Percentiles rank a stretch among this genome's conserved stretches.
phyloP scores from a whole-genome alignment of 768 basidiomycete genomes.

The Grammothele lineata region DNA sequence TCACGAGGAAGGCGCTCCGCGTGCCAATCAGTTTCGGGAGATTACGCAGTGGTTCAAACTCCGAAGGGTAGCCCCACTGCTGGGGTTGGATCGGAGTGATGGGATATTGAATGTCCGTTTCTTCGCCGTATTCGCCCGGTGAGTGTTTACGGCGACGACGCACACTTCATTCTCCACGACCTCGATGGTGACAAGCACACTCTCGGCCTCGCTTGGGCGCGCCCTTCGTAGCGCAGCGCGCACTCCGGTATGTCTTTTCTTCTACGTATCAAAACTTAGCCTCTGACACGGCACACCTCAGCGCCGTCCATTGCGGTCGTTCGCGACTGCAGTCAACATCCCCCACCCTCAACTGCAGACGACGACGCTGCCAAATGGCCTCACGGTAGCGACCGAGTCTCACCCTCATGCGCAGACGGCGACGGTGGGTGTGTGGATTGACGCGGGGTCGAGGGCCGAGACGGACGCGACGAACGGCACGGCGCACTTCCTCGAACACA shows the following conservation, averaged over 20 bases:
- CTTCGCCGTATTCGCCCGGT: constrained; percentile 24
- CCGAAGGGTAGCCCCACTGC: not conserved
- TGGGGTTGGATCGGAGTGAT: too few relatives aligned
- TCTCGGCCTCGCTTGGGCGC: constrained; percentile 42
- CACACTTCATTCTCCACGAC: constrained; percentile 27
- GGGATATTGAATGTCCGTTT: constrained; percentile 2
- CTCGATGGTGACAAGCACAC: constrained; percentile 44
- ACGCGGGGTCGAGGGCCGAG: constrained; percentile 96
- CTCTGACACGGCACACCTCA: constrained; percentile 6
- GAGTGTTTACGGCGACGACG: constrained; percentile 19
- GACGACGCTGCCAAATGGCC: constrained; percentile 89
- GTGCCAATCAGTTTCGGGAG: constrained; percentile 12
- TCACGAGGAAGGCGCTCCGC: not conserved
- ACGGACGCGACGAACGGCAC: constrained; percentile 93
- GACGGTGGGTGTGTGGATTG: constrained; percentile 99
- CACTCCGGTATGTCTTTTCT: constrained; percentile 28
- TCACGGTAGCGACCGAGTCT: constrained; percentile 91
- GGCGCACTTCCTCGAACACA: constrained; percentile 98
- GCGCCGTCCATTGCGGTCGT: constrained; percentile 55
- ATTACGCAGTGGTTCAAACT: constrained; percentile 6
- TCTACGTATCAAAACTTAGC: not conserved
- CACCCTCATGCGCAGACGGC: constrained; percentile 91
- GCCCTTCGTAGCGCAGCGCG: constrained; percentile 35
- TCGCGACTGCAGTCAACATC: constrained; percentile 68
- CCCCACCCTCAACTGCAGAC: constrained; percentile 80